Percentiles rank a stretch among this genome's conserved stretches.
phyloP scores from a whole-genome alignment of 306 rosid species.

The Oxytropis ochrocephala region DNA sequence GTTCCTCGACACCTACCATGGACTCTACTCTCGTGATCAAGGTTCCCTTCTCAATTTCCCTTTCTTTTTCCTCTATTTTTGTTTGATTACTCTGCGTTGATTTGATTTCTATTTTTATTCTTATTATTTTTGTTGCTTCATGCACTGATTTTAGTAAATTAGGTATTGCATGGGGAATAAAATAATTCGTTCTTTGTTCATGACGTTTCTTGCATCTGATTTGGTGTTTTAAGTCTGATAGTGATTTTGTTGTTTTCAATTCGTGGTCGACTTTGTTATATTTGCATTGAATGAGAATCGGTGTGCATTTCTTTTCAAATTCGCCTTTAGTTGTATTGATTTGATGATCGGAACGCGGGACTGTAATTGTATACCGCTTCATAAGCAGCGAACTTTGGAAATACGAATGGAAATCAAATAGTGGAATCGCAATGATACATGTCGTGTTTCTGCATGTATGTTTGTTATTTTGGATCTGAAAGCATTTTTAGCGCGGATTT shows the following conservation, averaged over 20 bases:
- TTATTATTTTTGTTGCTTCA: background rate
- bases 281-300: background rate
- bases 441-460: background rate
- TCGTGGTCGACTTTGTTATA: background rate
- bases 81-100: background rate
- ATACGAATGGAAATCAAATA: background rate
- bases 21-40: slow-evolving; percentile 61
- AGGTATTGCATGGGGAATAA: background rate
- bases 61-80: background rate
- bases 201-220: background rate
- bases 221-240: background rate
- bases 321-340: background rate
- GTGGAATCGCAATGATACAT: background rate
- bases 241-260: background rate
- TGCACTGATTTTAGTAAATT: background rate
- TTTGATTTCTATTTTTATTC: background rate
- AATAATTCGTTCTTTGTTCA: background rate
- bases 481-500: background rate
- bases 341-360: background rate
- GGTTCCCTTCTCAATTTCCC: slow-evolving; percentile 38
- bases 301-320: background rate
- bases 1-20: slow-evolving; percentile 38
- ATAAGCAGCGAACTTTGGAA: background rate
- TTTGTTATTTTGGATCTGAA: background rate
- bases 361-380: background rate